These are phyloP conservation scores for Trichoderma harzianum DNA, from an alignment of 2,329 filamentous ascomycete genomes.

Conservation along the genomic window DNA sequence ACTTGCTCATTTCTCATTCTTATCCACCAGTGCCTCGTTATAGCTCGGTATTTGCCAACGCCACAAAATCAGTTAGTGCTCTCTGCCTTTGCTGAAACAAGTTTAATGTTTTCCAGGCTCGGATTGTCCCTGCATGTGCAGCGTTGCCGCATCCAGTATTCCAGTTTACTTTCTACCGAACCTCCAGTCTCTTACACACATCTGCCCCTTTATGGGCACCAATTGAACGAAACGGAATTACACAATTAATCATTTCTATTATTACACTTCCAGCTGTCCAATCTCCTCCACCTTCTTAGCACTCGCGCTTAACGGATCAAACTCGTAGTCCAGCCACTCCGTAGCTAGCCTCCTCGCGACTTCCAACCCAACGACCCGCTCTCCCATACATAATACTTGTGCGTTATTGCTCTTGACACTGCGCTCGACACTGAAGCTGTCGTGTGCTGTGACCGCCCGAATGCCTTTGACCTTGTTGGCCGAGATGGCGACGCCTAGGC, in stretches of 20 bases:
- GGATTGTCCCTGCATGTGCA: neutral
- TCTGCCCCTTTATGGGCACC: neutral
- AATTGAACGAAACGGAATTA: neutral
- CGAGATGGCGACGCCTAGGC: slow-evolving; percentile 81
- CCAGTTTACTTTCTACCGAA: neutral
- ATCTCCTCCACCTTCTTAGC: slow-evolving; percentile 46
- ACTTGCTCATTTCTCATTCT: neutral
- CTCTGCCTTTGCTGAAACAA: neutral
- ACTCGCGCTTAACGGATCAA: slow-evolving; percentile 58
- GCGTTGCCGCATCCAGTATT: neutral
- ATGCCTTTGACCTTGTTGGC: slow-evolving; percentile 86
- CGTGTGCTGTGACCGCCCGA: slow-evolving; percentile 84
- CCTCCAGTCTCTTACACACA: neutral
- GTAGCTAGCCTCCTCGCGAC: slow-evolving; percentile 71
- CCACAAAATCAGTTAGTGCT: neutral
- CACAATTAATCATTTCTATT: neutral
- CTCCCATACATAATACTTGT: slow-evolving; percentile 82
- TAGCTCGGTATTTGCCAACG: neutral
- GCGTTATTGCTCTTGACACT: slow-evolving; percentile 80
- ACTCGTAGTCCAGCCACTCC: slow-evolving; percentile 82
- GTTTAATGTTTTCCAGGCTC: neutral
- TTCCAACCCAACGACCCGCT: slow-evolving; percentile 79
- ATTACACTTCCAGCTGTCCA: slow-evolving; percentile 34
- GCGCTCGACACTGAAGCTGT: slow-evolving; percentile 79
- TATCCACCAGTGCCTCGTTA: neutral